A percentile compares a stretch with the other conserved stretches of the same genome.
Conservation (phyloP, 768 basidiomycete genomes). For the Panellus pusillus region DNA sequence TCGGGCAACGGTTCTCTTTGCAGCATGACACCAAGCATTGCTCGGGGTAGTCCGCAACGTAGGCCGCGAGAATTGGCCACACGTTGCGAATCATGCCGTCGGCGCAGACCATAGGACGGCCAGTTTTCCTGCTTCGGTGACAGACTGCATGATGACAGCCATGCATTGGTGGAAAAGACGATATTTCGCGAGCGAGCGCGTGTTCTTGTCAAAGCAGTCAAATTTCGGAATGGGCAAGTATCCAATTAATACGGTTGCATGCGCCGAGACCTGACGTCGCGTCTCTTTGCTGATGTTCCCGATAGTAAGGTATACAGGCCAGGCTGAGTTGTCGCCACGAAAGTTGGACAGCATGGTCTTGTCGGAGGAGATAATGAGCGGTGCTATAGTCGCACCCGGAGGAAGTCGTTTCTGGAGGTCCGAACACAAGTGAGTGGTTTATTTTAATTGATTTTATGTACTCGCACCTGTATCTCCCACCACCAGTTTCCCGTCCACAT, state of each 20-base stretch:
- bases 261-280: constrained; percentile 23
- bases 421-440: too few species aligned
- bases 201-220: constrained; percentile 19
- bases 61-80: too few species aligned
- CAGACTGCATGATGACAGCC: constrained; percentile 23
- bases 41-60: too few species aligned
- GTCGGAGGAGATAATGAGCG: constrained; percentile 34
- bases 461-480: constrained; percentile 29
- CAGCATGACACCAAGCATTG: too few species aligned
- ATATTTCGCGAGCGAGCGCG: constrained; percentile 21
- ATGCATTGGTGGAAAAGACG: constrained; percentile 35
- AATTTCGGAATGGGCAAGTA: constrained; percentile 35
- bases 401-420: constrained; percentile 16
- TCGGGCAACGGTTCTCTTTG: too few species aligned
- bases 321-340: constrained; percentile 31
- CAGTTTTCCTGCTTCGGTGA: constrained; percentile 11
- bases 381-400: constrained; percentile 21
- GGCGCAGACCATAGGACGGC: constrained; percentile 15
- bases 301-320: constrained; percentile 35
- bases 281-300: constrained; percentile 30
- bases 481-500: constrained; percentile 31
- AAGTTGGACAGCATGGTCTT: constrained; percentile 32
- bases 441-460: too few species aligned
- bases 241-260: constrained; percentile 31
- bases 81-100: constrained; percentile 1